Base-by-base conservation (phyloP, 768 basidiomycete species). In the Pleurotus djamor region DNA sequence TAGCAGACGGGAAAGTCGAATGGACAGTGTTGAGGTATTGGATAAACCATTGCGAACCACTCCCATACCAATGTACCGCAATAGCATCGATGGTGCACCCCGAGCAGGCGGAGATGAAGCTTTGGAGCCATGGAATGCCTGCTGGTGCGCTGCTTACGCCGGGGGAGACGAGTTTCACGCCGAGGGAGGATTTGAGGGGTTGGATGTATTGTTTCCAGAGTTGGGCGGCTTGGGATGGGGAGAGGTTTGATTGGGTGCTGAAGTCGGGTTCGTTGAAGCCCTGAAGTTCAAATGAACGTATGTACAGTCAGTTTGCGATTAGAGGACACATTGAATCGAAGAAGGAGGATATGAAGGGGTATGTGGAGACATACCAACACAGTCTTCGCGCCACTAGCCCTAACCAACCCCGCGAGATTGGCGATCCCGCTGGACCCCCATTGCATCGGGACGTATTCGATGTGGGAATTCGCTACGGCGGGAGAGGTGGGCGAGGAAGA, bases 391-490 rank as follows among this genome's bases (percentile, higher is more conserved):
- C 81, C 79, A 45, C 76, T 63, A 16, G 67, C 61, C 35, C 63
- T 60, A 16, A 75, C 67, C 6, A 59, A 63, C 5, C 62, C 48
- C 12, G 67, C 65, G 48, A 76, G 69, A 44, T 61, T 67, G 54
- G 73, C 66, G 38, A 71, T 68, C 33, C 70, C 67, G 34, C 50
- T 56, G 3, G 65, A 52, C 21, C 74, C 74, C 74, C 74, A 76
- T 62, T 76, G 74, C 75, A 76, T 76, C 0, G 75, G 75, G 32
- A 76, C 68, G 57, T 72, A 76, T 34, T 67, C 65, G 49, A 76
- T 69, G 3, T 63, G 64, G 8, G 71, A 70, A 50, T 67, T 61
- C 14, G 65, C 60, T 13, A 76, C 63, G 59, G 69, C 70, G 34
- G 58, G 58, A n/a, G 74, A 70, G 21, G 21, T 28, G 4, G 72